phyloP scores from a whole-genome alignment of 305 asterid genomes.

The Rubia balearica region DNA sequence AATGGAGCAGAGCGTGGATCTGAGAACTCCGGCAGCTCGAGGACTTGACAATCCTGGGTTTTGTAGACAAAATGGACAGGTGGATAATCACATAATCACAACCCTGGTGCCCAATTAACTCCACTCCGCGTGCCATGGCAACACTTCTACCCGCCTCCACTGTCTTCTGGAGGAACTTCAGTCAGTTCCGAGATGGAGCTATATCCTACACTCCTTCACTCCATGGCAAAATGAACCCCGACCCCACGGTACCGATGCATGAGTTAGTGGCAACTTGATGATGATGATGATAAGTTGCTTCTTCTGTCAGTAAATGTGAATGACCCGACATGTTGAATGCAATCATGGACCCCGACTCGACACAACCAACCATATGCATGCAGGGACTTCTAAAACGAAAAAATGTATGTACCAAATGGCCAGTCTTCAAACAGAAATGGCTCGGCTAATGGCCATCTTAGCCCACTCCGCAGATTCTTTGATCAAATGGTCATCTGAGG shows the following conservation, averaged over 20 bases:
- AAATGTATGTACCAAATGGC: conserved; percentile 40
- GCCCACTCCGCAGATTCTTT: conserved; percentile 99
- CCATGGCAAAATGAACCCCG: conserved; percentile 22
- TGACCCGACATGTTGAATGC: conserved; percentile 58
- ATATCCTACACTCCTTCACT: neutral
- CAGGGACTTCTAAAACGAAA: conserved; percentile 44
- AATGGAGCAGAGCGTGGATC: conserved; percentile 16
- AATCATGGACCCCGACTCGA: conserved; percentile 56
- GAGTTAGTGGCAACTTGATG: conserved; percentile 66
- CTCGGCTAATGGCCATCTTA: conserved; percentile 81
- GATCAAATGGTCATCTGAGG: conserved; percentile 81
- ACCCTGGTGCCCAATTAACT: too few species aligned
- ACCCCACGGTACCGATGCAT: conserved; percentile 65
- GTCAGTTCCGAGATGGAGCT: conserved; percentile 26
- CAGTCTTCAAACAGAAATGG: conserved; percentile 68
- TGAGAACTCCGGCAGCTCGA: conserved; percentile 19
- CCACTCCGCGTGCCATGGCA: conserved; percentile 25
- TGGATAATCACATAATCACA: conserved; percentile 6
- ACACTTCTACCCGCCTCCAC: conserved; percentile 15
- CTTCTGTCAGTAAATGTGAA: conserved; percentile 52
- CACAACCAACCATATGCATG: conserved; percentile 87
- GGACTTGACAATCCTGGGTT: conserved; percentile 25
- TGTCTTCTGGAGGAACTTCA: conserved; percentile 22
- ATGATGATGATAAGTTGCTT: conserved; percentile 24
- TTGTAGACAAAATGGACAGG: conserved; percentile 17